Percentiles rank a stretch among this genome's conserved stretches.
Conservation (phyloP, 2,329 filamentous ascomycete genomes). For the Didymella sp. region DNA sequence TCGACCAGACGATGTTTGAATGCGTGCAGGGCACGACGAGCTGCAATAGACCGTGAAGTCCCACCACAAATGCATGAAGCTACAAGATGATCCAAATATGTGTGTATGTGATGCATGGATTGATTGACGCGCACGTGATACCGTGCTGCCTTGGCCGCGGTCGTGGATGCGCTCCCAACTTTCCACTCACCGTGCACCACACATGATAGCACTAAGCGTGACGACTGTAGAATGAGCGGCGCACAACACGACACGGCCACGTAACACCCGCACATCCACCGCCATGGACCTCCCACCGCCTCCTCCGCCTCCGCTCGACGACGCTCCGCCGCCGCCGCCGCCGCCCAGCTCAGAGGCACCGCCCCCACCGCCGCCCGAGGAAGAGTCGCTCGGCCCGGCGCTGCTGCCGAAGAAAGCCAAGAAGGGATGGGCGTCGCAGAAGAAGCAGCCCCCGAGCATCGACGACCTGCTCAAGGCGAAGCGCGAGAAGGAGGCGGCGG, state of each 20-base stretch:
- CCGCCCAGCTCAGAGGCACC: constrained; percentile 21
- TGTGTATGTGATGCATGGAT: no score
- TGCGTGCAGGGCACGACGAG: constrained; percentile 1
- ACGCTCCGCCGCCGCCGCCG: constrained; percentile 26
- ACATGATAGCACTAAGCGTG: no score
- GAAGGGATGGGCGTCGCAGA: constrained; percentile 61
- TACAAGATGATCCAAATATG: no score
- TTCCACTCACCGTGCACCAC: no score
- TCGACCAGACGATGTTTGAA: constrained; percentile 9
- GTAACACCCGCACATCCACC: no score
- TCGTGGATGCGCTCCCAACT: no score
- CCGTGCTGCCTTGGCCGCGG: background rate
- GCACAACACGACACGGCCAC: no score
- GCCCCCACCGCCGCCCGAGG: constrained; percentile 34
- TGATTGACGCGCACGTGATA: background rate
- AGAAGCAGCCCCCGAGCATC: constrained; percentile 71
- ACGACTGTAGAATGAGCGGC: no score
- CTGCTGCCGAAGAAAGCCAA: constrained; percentile 55
- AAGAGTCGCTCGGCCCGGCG: constrained; percentile 34
- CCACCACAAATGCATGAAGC: no score
- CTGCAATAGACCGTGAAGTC: background rate
- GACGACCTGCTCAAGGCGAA: constrained; percentile 87
- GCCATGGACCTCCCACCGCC: constrained; percentile 10
- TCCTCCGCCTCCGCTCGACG: constrained; percentile 51
- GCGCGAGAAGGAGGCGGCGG: constrained; percentile 82